phyloP scores from a whole-genome alignment of 345 rosid species.

The Isatis tinctoria region DNA sequence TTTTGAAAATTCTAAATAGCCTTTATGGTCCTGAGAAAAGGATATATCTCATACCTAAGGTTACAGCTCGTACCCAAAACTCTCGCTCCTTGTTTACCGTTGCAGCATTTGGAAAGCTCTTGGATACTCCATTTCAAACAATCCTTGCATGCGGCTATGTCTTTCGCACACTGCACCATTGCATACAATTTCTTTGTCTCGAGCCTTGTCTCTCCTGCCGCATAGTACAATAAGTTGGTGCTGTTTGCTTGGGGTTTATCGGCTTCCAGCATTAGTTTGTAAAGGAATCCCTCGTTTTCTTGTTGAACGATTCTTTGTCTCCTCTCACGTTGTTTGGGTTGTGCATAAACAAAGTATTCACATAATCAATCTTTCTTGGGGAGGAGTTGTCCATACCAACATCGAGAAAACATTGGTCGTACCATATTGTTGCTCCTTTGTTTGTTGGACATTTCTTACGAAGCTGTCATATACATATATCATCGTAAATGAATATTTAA shows the following conservation, averaged over 20 bases:
- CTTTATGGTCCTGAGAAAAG: slow-evolving; percentile 6
- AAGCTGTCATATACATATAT: not conserved
- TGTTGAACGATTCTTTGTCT: slow-evolving; percentile 29
- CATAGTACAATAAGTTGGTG: not conserved
- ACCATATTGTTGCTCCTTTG: slow-evolving; percentile 40
- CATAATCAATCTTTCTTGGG: not conserved
- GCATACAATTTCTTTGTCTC: slow-evolving; percentile 8
- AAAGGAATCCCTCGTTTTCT: slow-evolving; percentile 26
- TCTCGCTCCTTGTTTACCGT: slow-evolving; percentile 19
- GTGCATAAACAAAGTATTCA: not conserved
- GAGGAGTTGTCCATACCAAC: no score
- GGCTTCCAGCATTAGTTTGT: not conserved
- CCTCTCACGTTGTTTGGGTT: slow-evolving; percentile 21
- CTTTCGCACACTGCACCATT: not conserved
- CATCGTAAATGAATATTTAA: no score
- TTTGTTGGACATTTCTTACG: slow-evolving; percentile 32
- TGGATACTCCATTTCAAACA: slow-evolving; percentile 22
- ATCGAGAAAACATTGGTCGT: slow-evolving; percentile 50
- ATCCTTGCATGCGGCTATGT: not conserved
- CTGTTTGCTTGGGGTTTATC: no score
- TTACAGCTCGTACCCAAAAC: slow-evolving; percentile 2
- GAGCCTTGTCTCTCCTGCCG: not conserved
- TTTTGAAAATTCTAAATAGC: not conserved
- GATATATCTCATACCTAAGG: slow-evolving; percentile 16
- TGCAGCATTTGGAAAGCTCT: slow-evolving; percentile 20